Percentiles rank a stretch among this genome's conserved stretches.
Evolutionary conservation across 192 early-diverging fungal genomes (phyloP).

Genomic region (Gaertneriomyces sp.): DNA sequence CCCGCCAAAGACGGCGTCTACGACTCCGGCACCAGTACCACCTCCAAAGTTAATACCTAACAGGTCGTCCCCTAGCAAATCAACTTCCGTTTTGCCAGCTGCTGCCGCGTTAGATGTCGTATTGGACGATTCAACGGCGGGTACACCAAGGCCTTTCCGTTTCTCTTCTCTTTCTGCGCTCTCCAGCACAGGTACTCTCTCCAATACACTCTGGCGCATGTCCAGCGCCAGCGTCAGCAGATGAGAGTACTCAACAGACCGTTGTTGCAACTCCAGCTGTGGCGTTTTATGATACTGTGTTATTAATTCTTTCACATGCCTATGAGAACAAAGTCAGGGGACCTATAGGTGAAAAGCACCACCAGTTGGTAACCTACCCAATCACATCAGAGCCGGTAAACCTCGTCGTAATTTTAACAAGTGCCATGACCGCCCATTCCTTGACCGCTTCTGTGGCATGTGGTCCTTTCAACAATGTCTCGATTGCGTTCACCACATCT

Average conservation of each 20-base stretch:
- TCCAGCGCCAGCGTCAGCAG: slow-evolving; percentile 64
- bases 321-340: neutral
- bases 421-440: slow-evolving; percentile 79
- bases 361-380: slow-evolving; percentile 21
- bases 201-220: slow-evolving; percentile 46
- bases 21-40: slow-evolving; percentile 35
- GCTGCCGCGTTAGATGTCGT: slow-evolving; percentile 27
- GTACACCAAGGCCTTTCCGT: slow-evolving; percentile 41
- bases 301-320: slow-evolving; percentile 59
- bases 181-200: slow-evolving; percentile 87
- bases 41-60: slow-evolving; percentile 13
- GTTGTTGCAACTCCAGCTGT: slow-evolving; percentile 90
- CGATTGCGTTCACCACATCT: slow-evolving; percentile 72
- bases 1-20: slow-evolving; percentile 7
- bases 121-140: slow-evolving; percentile 4
- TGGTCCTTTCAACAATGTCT: slow-evolving; percentile 72
- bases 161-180: slow-evolving; percentile 50
- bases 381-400: slow-evolving; percentile 55
- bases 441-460: slow-evolving; percentile 74
- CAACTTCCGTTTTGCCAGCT: slow-evolving; percentile 14
- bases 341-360: neutral
- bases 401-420: slow-evolving; percentile 84
- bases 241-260: slow-evolving; percentile 85
- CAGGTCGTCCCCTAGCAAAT: slow-evolving; percentile 33
- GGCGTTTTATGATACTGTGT: slow-evolving; percentile 62